Evolutionary conservation across 1,139 yeast genomes (phyloP).

Genomic region (Hanseniaspora uvarum): DNA sequence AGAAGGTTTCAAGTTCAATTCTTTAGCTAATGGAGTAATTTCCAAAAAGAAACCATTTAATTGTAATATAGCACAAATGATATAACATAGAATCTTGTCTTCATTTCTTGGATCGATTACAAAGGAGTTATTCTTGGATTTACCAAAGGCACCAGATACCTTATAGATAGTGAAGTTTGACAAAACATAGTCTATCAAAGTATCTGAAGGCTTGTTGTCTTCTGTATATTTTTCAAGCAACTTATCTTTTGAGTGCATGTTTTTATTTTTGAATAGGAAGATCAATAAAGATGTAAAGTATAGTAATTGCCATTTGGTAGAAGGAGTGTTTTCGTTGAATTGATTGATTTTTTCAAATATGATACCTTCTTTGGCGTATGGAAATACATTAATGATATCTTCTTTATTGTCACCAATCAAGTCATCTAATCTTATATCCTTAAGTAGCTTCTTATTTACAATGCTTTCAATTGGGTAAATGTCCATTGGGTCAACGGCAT

Average conservation of each 20-base stretch:
- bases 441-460: conserved; percentile 58
- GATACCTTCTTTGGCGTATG: conserved; percentile 49
- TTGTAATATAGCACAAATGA: conserved; percentile 63
- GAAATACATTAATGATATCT: conserved; percentile 45
- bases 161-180: conserved; percentile 58
- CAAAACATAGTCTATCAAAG: conserved; percentile 61
- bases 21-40: conserved; percentile 72
- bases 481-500: conserved; percentile 72
- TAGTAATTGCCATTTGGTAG: conserved; percentile 54
- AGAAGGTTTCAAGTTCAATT: conserved; percentile 71
- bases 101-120: conserved; percentile 77
- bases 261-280: conserved; percentile 68
- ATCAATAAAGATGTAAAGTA: conserved; percentile 70
- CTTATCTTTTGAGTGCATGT: conserved; percentile 50
- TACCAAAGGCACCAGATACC: conserved; percentile 53
- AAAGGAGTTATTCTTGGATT: conserved; percentile 61
- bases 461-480: conserved; percentile 65
- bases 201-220: conserved; percentile 49
- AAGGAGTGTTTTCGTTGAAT: conserved; percentile 39
- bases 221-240: conserved; percentile 49
- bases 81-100: conserved; percentile 72
- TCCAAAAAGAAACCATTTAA: conserved; percentile 68
- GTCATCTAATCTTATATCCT: conserved; percentile 50
- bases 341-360: conserved; percentile 41
- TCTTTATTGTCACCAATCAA: conserved; percentile 39